These are phyloP conservation scores for Solanum sejunctum DNA, from an alignment of 257 asterid species.

Conservation along the genomic window DNA sequence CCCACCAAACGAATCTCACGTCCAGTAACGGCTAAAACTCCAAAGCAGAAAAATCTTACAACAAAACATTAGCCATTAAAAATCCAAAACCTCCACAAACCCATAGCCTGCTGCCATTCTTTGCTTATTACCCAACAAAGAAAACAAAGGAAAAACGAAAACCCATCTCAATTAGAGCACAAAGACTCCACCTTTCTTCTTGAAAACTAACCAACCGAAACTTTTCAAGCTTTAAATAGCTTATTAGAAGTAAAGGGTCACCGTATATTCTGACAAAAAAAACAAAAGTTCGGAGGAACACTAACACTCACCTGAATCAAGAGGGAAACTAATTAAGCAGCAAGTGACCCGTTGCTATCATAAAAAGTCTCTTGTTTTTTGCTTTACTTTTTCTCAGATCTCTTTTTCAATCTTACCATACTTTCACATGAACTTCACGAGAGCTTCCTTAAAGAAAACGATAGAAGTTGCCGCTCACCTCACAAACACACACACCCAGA, in stretches of 20 bases:
- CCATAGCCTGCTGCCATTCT: not conserved
- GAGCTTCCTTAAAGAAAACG: constrained; percentile 14
- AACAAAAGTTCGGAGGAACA: constrained; percentile 5
- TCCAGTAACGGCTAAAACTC: not conserved
- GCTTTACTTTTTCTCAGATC: constrained; percentile 39
- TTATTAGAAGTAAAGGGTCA: not conserved
- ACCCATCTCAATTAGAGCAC: constrained; percentile 1
- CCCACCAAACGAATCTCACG: not conserved
- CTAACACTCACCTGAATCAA: constrained; percentile 49
- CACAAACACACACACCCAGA: not conserved
- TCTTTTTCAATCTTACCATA: constrained; percentile 18
- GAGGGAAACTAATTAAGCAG: constrained; percentile 30
- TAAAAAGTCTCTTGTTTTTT: constrained; percentile 3
- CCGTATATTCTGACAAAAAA: constrained; percentile 4
- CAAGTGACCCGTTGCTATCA: constrained; percentile 60
- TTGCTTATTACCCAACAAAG: not conserved
- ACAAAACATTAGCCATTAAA: not conserved
- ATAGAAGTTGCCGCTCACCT: not conserved
- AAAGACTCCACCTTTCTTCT: constrained; percentile 8
- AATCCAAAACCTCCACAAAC: not conserved
- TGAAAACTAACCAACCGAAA: not conserved
- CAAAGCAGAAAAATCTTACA: not conserved
- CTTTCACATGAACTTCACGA: constrained; percentile 50
- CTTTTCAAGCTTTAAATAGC: not conserved
- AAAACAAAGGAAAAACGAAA: constrained; percentile 5